Base-by-base conservation (phyloP, 139 green algal genomes). In the Trebouxia sp. region DNA sequence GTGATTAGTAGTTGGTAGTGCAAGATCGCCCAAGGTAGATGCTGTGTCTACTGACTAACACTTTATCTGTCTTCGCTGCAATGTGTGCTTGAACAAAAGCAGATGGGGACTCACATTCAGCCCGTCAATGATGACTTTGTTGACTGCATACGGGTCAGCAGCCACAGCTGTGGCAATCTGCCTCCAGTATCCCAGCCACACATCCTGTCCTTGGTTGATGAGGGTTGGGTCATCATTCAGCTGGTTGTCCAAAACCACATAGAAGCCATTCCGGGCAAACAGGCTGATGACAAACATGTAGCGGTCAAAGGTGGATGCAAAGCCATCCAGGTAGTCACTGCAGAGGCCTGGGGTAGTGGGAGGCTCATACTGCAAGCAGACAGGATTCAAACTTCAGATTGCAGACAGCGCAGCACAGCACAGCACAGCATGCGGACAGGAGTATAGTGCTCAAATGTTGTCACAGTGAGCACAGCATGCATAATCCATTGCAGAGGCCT, bases 221-320 rank as follows among this genome's bases (percentile, higher is more conserved):
- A 76, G 39, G 22, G 41, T 50, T 24, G 66, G 39, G 24, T 51
- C 37, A 17, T 76, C 66, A 8, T 76, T 48, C 17, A 51, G 37
- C 38, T 76, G 66, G 66, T 76, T 53, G 66, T 76, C 66, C 39
- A 76, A 28, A 14, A 76, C 66, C 39, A 76, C 66, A 51, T 76
- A 76, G 66, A 76, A 76, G 22, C 66, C 66, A 14, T 76, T 76
- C 38, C 24, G 39, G 35, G 66, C 41, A 48, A 76, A 50, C 6
- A 76, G 41, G 66, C 41, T 76, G 66, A 76, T 50, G 24, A 76
- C 66, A 53, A 50, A 48, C 20, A 76, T 48, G 38, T 38, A 76
- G 66, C 66, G 66, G 24, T 48, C 66, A 76, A 76, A 76, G 24
- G 66, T 76, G 15, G 39, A 53, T 20, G 39, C 38, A 26, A 76